Percentiles rank a stretch among this genome's conserved stretches.
These are phyloP conservation scores for Plantago lanceolata DNA, from an alignment of 305 asterid species.

Conservation along the genomic window DNA sequence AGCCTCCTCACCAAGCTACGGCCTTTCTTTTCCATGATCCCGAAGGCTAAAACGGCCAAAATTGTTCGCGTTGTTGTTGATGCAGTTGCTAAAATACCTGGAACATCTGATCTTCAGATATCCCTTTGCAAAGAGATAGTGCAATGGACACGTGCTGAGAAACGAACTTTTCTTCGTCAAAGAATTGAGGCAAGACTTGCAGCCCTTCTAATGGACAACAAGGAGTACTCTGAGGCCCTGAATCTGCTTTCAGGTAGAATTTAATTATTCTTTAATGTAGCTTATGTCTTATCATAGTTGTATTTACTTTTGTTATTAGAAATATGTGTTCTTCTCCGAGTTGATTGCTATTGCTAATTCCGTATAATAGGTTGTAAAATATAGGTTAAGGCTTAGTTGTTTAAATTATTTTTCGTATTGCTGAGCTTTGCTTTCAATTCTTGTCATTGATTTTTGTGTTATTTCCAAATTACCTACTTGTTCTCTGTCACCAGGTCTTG, in stretches of 20 bases:
- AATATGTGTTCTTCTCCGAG: too few species aligned
- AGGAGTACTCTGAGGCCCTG: conserved; percentile 55
- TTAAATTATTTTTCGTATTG: too few species aligned
- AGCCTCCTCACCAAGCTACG: conserved; percentile 42
- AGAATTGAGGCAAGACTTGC: conserved; percentile 62
- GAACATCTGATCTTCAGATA: conserved; percentile 58
- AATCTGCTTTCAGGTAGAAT: conserved; percentile 53
- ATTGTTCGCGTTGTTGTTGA: conserved; percentile 52
- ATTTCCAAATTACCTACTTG: too few species aligned
- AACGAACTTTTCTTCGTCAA: conserved; percentile 60
- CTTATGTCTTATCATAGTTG: too few species aligned
- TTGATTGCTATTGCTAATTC: too few species aligned
- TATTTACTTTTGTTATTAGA: too few species aligned
- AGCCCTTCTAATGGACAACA: conserved; percentile 53
- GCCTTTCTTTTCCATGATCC: conserved; percentile 58
- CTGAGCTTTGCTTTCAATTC: too few species aligned
- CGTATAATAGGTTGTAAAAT: too few species aligned
- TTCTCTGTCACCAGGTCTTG: conserved; percentile 26
- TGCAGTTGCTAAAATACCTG: conserved; percentile 57
- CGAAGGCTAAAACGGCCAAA: conserved; percentile 69
- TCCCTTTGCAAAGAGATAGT: conserved; percentile 67
- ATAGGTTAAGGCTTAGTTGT: too few species aligned
- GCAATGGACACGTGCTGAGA: conserved; percentile 59
- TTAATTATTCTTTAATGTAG: too few species aligned
- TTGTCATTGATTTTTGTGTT: too few species aligned